Evolutionary conservation across 371 early-diverging fungal genomes (phyloP).

Genomic region (Amoeboaphelidium occidentale): DNA sequence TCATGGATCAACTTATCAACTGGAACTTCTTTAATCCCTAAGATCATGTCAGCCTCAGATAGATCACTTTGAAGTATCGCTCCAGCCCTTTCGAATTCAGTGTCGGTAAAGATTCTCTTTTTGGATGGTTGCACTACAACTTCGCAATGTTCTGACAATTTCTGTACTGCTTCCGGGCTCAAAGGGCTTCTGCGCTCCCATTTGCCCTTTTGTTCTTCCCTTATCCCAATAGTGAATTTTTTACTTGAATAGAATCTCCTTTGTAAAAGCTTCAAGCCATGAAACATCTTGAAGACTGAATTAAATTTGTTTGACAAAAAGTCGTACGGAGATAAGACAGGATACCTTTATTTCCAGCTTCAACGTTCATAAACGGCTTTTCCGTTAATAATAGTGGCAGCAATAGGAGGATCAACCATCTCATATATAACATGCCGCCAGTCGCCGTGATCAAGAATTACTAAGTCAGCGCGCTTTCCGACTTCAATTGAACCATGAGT

Average conservation of each 20-base stretch:
- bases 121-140: conserved; percentile 77
- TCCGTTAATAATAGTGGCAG: conserved; percentile 1
- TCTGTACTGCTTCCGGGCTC: conserved; percentile 41
- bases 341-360: not conserved
- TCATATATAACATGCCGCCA: conserved; percentile 4
- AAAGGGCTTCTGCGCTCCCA: conserved; percentile 86
- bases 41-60: conserved; percentile 58
- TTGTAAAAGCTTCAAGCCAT: not conserved
- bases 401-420: conserved; percentile 4
- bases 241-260: not conserved
- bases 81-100: conserved; percentile 33
- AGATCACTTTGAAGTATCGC: conserved; percentile 70
- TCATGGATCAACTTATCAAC: conserved; percentile 39
- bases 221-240: conserved; percentile 35
- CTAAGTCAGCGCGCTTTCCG: conserved; percentile 1
- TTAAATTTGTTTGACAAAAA: no score
- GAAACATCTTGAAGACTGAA: no score
- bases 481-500: conserved; percentile 2
- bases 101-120: conserved; percentile 61
- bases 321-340: not conserved
- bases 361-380: not conserved
- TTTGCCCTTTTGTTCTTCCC: conserved; percentile 79
- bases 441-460: conserved; percentile 2
- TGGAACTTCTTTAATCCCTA: conserved; percentile 96
- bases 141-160: conserved; percentile 42